Percentiles rank a stretch among this genome's conserved stretches.
These are phyloP conservation scores for Mycocentrospora acerina DNA, from an alignment of 2,329 filamentous ascomycete genomes.

Conservation along the genomic window DNA sequence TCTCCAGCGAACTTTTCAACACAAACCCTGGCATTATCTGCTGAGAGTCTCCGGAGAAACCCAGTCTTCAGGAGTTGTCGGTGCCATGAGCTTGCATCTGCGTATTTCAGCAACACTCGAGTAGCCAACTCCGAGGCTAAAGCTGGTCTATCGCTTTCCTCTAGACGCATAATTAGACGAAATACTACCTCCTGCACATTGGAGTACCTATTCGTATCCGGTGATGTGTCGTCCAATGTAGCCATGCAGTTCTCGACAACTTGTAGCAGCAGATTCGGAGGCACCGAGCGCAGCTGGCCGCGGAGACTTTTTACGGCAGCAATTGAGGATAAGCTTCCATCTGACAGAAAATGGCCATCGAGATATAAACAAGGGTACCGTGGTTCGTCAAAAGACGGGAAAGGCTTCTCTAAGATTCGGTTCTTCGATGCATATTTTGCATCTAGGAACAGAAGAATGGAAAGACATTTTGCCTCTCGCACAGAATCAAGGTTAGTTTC, in stretches of 20 bases:
- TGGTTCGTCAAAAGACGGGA: slow-evolving; percentile 16
- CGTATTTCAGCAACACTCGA: slow-evolving; percentile 30
- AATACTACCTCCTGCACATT: slow-evolving; percentile 26
- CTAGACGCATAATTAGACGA: slow-evolving; percentile 21
- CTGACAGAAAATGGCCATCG: slow-evolving; percentile 33
- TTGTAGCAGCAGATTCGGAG: slow-evolving; percentile 18
- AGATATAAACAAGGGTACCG: slow-evolving; percentile 40
- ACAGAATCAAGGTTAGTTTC: too few species aligned
- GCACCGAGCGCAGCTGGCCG: slow-evolving; percentile 15
- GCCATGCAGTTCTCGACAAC: slow-evolving; percentile 15
- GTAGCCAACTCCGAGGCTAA: slow-evolving; percentile 33
- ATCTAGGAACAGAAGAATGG: slow-evolving; percentile 37
- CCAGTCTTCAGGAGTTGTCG: slow-evolving; percentile 34
- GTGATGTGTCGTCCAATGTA: too few species aligned
- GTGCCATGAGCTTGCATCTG: slow-evolving; percentile 48
- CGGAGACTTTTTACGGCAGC: slow-evolving; percentile 6
- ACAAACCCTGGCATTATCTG: slow-evolving; percentile 29
- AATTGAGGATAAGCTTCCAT: slow-evolving; percentile 5
- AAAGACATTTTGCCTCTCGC: slow-evolving; percentile 35
- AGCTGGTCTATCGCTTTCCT: slow-evolving; percentile 32
- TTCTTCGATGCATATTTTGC: slow-evolving; percentile 13
- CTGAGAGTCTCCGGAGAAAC: slow-evolving; percentile 38
- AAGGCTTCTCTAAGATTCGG: slow-evolving; percentile 28
- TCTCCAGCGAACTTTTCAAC: slow-evolving; percentile 29
- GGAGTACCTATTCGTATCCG: slow-evolving; percentile 5